Conservation (phyloP, 257 asterid species). For the Solanum dulcamara region DNA sequence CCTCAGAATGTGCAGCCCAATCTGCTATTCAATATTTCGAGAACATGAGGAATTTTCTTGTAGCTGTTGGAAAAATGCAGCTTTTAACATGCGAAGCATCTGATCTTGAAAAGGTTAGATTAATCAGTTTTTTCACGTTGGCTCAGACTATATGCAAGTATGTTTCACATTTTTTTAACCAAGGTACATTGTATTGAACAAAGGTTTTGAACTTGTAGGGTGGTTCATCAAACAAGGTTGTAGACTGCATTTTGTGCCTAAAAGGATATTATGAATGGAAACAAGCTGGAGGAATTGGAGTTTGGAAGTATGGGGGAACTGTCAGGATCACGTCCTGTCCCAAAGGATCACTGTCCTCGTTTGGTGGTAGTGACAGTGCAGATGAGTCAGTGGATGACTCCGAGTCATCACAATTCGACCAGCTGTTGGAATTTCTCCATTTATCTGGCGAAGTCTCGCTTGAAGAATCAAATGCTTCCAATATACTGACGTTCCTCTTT, state of each 20-base stretch:
- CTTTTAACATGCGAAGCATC: conserved; percentile 85
- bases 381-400: conserved; percentile 73
- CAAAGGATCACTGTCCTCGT: conserved; percentile 58
- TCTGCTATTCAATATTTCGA: conserved; percentile 92
- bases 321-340: conserved; percentile 60
- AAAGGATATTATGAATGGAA: conserved; percentile 89
- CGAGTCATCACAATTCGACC: conserved; percentile 69
- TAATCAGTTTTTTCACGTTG: not conserved
- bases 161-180: not conserved
- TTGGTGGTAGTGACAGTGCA: conserved; percentile 52
- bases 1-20: conserved; percentile 87
- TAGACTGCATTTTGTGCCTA: conserved; percentile 81
- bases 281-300: conserved; percentile 81
- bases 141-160: not conserved
- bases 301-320: conserved; percentile 88
- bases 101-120: conserved; percentile 73
- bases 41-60: conserved; percentile 81
- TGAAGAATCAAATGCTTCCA: conserved; percentile 58
- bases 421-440: conserved; percentile 59
- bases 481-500: conserved; percentile 52
- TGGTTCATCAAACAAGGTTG: conserved; percentile 89
- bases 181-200: not conserved
- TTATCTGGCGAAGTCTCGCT: conserved; percentile 35
- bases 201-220: conserved; percentile 34
- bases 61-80: conserved; percentile 77